Percentiles rank a stretch among this genome's conserved stretches.
These are phyloP conservation scores for Collybiopsis luxurians DNA, from an alignment of 768 basidiomycete species.

Conservation along the genomic window DNA sequence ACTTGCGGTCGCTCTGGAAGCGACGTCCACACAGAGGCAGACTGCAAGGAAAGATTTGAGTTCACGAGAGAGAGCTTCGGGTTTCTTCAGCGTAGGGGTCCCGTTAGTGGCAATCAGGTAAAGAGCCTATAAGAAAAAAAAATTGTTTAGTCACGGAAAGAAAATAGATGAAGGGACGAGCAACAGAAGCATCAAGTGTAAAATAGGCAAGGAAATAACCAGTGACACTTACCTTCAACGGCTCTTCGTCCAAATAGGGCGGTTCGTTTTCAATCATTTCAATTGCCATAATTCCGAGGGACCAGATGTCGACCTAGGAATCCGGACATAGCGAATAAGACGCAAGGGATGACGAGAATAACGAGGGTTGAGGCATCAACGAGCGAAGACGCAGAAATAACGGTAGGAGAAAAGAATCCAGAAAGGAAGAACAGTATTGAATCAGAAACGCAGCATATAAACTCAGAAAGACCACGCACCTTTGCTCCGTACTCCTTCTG, in stretches of 20 bases:
- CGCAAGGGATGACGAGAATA: background rate
- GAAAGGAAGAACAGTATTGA: too few relatives aligned
- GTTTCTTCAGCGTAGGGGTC: slow-evolving; percentile 96
- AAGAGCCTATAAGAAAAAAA: slow-evolving; percentile 43
- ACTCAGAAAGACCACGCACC: slow-evolving; percentile 37
- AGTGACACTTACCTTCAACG: slow-evolving; percentile 50
- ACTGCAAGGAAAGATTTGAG: slow-evolving; percentile 96
- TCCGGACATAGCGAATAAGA: background rate
- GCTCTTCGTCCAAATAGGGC: slow-evolving; percentile 94
- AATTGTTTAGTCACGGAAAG: background rate
- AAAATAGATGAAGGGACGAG: background rate
- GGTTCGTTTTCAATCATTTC: slow-evolving; percentile 99
- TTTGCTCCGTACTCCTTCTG: slow-evolving; percentile 97
- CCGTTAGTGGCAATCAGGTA: slow-evolving; percentile 98
- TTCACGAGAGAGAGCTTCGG: slow-evolving; percentile 87
- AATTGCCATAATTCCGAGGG: slow-evolving; percentile 96
- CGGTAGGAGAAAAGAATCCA: too few relatives aligned
- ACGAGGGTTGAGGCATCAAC: too few relatives aligned
- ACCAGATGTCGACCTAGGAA: slow-evolving; percentile 72
- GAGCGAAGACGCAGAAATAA: too few relatives aligned
- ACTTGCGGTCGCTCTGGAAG: slow-evolving; percentile 85
- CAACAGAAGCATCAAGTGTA: background rate
- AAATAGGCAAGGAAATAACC: background rate
- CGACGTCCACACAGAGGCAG: slow-evolving; percentile 97
- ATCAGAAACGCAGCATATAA: too few relatives aligned